Evolutionary conservation across 495 filamentous ascomycete species (phyloP), one percentile per base, ranked within the genome.

Genomic region (Xylaria sp.): DNA sequence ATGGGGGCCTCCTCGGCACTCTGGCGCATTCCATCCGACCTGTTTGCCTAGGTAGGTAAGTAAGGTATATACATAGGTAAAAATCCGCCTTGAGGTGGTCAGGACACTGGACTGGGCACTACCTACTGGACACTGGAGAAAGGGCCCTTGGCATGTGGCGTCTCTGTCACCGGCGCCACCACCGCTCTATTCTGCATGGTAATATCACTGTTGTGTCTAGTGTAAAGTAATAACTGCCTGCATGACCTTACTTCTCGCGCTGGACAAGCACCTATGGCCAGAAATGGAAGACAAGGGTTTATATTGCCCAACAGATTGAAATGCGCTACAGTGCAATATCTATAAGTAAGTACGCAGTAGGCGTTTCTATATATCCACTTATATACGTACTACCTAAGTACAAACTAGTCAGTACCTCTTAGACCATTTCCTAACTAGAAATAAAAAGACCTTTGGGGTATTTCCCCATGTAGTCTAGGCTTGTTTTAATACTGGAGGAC

Each of bases 1-100:
- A 61, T 41, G 8, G 58, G 58, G 12, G 37, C 41, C 11, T 11
- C 0, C 58, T 61, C 58, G 58, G 58, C 58, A 61, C 58, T 41
- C 9, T 43, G 58, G 33, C 58, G 33, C n/a, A n/a, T n/a, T 21
- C 35, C 35, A 33, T 17, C 14, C 52, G 26, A 33, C 24, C 53
- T 57, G 5, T 8, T 58, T 58, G 53, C 15, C 58, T 41, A 40
- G 35, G 58, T 2, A 58, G 48, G n/a, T n/a, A n/a, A n/a, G n/a
- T n/a, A n/a, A n/a, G n/a, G n/a, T n/a, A n/a, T n/a, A n/a, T n/a
- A n/a, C n/a, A n/a, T n/a, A n/a, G n/a, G n/a, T n/a, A n/a, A n/a
- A n/a, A n/a, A n/a, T n/a, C n/a, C n/a, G n/a, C n/a, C n/a, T n/a
- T n/a, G n/a, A n/a, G n/a, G n/a, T n/a, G n/a, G n/a, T n/a, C n/a